These are phyloP conservation scores for Monilinia polystroma DNA, from an alignment of 2,329 filamentous ascomycete genomes.

Conservation along the genomic window DNA sequence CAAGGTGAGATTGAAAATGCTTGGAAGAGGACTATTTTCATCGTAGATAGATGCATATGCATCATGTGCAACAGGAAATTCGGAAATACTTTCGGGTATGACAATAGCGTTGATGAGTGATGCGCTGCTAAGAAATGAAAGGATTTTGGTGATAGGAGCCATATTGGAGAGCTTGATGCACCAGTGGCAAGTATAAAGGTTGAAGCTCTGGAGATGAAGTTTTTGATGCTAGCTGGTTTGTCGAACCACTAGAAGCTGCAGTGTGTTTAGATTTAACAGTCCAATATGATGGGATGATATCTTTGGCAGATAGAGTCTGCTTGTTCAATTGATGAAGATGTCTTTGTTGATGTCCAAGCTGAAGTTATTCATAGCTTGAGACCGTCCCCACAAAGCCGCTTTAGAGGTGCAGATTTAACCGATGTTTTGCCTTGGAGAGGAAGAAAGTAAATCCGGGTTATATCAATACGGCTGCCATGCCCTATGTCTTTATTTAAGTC, in stretches of 20 bases:
- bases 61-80: constrained; percentile 13
- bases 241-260: background rate
- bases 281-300: background rate
- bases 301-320: background rate
- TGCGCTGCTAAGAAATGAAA: constrained; percentile 28
- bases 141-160: constrained; percentile 28
- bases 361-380: constrained; percentile 17
- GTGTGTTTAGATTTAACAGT: background rate
- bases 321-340: constrained; percentile 12
- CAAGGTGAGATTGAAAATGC: constrained; percentile 18
- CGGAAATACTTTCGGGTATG: constrained; percentile 21
- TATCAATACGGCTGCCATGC: background rate
- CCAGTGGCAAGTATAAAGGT: background rate
- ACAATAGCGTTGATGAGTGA: constrained; percentile 29
- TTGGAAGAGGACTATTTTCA: constrained; percentile 16
- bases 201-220: background rate
- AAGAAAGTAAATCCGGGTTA: constrained; percentile 15
- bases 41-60: constrained; percentile 6
- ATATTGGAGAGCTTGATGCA: constrained; percentile 26
- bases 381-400: constrained; percentile 20
- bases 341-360: constrained; percentile 20
- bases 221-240: background rate
- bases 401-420: background rate
- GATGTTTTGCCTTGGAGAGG: constrained; percentile 11
- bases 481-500: background rate